Conservation (phyloP, 1,284 basidiomycete species). For the Coniferiporia sulphurascens region DNA sequence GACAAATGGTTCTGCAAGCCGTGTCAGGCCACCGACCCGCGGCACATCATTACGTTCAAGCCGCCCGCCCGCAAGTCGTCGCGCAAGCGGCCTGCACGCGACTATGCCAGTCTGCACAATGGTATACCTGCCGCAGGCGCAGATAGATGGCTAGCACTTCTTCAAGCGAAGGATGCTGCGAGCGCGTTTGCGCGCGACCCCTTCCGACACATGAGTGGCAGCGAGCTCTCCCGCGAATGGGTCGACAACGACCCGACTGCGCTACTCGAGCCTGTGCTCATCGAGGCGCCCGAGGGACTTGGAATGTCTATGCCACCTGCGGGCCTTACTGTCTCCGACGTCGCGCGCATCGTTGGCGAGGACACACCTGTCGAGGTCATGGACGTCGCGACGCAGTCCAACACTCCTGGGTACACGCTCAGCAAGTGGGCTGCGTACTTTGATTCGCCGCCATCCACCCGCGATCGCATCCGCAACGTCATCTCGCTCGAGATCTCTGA, state of each 20-base stretch:
- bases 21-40: constrained; percentile 56
- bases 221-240: constrained; percentile 67
- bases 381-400: constrained; percentile 81
- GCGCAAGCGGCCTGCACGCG: constrained; percentile 63
- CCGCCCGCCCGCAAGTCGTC: constrained; percentile 73
- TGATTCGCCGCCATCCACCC: constrained; percentile 52
- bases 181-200: constrained; percentile 46
- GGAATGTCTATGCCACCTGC: constrained; percentile 80
- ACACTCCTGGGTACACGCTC: constrained; percentile 81
- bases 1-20: constrained; percentile 69
- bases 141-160: constrained; percentile 59
- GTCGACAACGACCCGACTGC: constrained; percentile 61
- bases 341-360: constrained; percentile 76
- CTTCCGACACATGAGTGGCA: constrained; percentile 65
- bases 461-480: constrained; percentile 86
- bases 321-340: constrained; percentile 69
- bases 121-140: constrained; percentile 51
- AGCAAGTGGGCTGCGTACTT: constrained; percentile 90
- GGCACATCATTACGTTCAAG: constrained; percentile 64
- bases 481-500: constrained; percentile 86
- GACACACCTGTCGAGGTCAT: constrained; percentile 84
- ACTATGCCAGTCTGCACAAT: constrained; percentile 68
- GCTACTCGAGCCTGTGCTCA: constrained; percentile 72
- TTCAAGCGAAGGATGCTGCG: constrained; percentile 48
- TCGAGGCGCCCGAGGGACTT: constrained; percentile 70